Conservation (phyloP, 2,329 filamentous ascomycete genomes). For the Balansia obtecta region DNA sequence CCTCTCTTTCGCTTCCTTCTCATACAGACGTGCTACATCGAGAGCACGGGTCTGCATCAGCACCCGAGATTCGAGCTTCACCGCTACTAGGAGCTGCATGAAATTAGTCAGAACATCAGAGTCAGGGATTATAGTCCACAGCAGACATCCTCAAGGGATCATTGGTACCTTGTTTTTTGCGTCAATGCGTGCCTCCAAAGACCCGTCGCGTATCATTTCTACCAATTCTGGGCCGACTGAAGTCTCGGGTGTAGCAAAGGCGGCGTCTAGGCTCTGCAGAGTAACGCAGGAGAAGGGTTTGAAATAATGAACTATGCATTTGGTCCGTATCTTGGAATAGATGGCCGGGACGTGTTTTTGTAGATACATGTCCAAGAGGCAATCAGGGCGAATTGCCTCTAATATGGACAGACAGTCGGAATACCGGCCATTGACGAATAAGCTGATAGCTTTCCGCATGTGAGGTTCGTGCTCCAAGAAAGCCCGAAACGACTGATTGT, state of each 20-base stretch:
- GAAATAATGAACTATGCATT: constrained; percentile 90
- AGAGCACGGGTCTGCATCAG: constrained; percentile 61
- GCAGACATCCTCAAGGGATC: neutral
- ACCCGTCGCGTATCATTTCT: constrained; percentile 60
- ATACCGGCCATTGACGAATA: constrained; percentile 87
- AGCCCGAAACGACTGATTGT: constrained; percentile 67
- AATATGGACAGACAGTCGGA: constrained; percentile 72
- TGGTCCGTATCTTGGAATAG: constrained; percentile 66
- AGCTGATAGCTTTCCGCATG: constrained; percentile 77
- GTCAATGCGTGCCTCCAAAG: constrained; percentile 71
- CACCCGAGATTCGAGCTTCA: constrained; percentile 51
- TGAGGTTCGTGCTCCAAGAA: constrained; percentile 91
- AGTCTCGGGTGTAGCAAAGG: constrained; percentile 54
- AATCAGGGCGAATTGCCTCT: constrained; percentile 71
- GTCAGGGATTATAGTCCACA: too few species aligned
- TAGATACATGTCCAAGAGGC: constrained; percentile 80
- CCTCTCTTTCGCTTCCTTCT: constrained; percentile 62
- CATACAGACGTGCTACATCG: constrained; percentile 55
- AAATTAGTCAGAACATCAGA: neutral
- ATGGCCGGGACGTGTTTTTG: constrained; percentile 59
- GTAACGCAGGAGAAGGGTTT: constrained; percentile 82
- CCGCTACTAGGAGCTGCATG: constrained; percentile 56
- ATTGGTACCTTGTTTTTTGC: constrained; percentile 55
- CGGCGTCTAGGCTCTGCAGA: constrained; percentile 61
- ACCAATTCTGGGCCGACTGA: constrained; percentile 65